phyloP scores from a whole-genome alignment of 306 rosid species.

The Ziziphus jujuba region DNA sequence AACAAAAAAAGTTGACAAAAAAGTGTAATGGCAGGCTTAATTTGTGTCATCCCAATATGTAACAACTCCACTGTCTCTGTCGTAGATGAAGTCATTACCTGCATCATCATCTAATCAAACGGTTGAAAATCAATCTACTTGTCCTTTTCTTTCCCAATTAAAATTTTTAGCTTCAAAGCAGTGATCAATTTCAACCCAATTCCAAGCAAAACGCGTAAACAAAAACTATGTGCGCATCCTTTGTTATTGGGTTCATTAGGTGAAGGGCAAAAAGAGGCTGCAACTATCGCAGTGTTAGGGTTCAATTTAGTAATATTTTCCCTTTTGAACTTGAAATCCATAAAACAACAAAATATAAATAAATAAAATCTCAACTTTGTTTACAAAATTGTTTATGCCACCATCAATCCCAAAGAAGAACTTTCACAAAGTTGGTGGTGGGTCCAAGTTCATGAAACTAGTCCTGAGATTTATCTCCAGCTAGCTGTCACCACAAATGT shows the following conservation, averaged over 20 bases:
- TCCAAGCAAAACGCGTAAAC: slow-evolving; percentile 34
- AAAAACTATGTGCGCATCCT: slow-evolving; percentile 33
- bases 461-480: no score
- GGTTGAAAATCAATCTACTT: slow-evolving; percentile 21
- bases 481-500: no score
- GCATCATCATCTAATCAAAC: slow-evolving; percentile 34
- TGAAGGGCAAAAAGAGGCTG: slow-evolving; percentile 10
- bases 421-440: no score
- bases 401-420: no score
- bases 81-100: slow-evolving; percentile 51
- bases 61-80: slow-evolving; percentile 45
- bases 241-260: slow-evolving; percentile 39
- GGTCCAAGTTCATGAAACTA: no score
- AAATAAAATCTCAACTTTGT: no score
- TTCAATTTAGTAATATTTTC: slow-evolving; percentile 15
- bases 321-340: slow-evolving; percentile 17
- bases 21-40: neutral
- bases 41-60: slow-evolving; percentile 15
- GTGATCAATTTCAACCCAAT: slow-evolving; percentile 23
- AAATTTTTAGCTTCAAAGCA: slow-evolving; percentile 31
- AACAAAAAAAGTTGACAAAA: slow-evolving; percentile 1
- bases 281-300: slow-evolving; percentile 9
- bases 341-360: slow-evolving; percentile 1
- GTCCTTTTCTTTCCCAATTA: slow-evolving; percentile 33
- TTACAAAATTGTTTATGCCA: no score